Percentiles rank a stretch among this genome's conserved stretches.
Evolutionary conservation across 768 basidiomycete species (phyloP).

Genomic region (Termitomyces sp.): DNA sequence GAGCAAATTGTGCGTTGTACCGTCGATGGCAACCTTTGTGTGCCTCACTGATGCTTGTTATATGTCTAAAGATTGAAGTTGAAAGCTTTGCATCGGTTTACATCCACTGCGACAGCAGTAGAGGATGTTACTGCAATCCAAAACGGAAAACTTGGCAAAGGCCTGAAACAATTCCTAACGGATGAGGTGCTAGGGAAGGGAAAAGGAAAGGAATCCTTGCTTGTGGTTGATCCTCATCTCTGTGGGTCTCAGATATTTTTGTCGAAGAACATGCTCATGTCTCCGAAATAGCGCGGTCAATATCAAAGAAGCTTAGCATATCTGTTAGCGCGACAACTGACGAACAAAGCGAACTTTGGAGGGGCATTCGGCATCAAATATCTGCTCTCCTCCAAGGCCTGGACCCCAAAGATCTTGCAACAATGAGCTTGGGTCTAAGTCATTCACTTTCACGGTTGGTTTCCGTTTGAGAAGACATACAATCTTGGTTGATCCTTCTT

Average conservation of each 20-base stretch:
- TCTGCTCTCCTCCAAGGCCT: conserved; percentile 82
- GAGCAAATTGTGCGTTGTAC: conserved; percentile 73
- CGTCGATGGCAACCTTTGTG: not conserved
- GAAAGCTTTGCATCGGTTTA: conserved; percentile 93
- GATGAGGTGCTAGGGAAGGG: conserved; percentile 85
- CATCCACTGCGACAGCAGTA: conserved; percentile 92
- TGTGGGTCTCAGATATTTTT: conserved; percentile 44
- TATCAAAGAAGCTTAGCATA: conserved; percentile 91
- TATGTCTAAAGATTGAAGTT: conserved; percentile 68
- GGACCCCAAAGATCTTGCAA: conserved; percentile 90
- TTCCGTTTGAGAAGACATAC: not conserved
- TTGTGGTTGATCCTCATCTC: conserved; percentile 87
- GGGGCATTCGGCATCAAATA: conserved; percentile 90
- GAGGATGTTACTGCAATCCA: conserved; percentile 94
- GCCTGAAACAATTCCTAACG: conserved; percentile 88
- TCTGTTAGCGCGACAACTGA: conserved; percentile 64
- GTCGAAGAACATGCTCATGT: not conserved
- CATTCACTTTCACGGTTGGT: conserved; percentile 90
- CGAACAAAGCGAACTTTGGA: conserved; percentile 75
- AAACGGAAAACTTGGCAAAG: conserved; percentile 89
- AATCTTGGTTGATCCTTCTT: not conserved
- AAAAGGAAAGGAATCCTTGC: conserved; percentile 78
- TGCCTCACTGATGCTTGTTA: not conserved
- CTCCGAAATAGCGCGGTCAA: conserved; percentile 57
- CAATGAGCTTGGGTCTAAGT: conserved; percentile 96